phyloP scores from a whole-genome alignment of 495 filamentous ascomycete genomes.

The Aspergillus nanangensis region DNA sequence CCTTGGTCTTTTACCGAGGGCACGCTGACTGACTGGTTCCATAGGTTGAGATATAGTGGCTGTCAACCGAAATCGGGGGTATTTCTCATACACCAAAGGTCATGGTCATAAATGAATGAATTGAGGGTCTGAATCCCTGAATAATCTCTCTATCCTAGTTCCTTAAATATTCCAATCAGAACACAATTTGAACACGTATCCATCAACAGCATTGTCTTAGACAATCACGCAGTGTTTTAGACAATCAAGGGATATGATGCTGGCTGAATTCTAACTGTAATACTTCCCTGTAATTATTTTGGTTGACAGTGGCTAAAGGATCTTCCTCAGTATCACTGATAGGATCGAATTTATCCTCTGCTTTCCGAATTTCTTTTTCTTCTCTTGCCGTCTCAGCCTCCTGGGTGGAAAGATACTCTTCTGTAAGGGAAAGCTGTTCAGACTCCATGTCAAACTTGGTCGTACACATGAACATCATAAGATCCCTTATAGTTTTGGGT shows the following conservation, averaged over 20 bases:
- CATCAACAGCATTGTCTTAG: too few species aligned
- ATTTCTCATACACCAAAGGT: too few species aligned
- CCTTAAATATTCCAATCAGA: too few species aligned
- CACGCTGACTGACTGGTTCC: background rate
- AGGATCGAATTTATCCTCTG: background rate
- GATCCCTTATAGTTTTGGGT: background rate
- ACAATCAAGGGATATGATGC: too few species aligned
- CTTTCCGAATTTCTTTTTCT: background rate
- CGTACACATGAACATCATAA: background rate
- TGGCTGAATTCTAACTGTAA: too few species aligned
- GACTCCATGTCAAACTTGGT: background rate
- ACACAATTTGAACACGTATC: too few species aligned
- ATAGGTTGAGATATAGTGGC: background rate
- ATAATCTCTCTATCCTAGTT: too few species aligned
- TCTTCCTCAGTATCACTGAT: background rate
- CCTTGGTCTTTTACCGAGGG: background rate
- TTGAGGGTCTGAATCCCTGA: too few species aligned
- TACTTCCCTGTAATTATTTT: too few species aligned
- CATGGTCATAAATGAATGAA: too few species aligned
- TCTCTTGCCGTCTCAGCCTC: background rate
- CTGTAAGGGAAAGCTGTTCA: background rate
- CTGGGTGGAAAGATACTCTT: background rate
- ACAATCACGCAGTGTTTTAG: too few species aligned
- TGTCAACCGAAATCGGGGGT: too few species aligned
- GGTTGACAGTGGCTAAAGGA: background rate